A percentile compares a stretch with the other conserved stretches of the same genome.
Conservation (phyloP, 2,329 filamentous ascomycete genomes). For the Sporothrix humicola region DNA sequence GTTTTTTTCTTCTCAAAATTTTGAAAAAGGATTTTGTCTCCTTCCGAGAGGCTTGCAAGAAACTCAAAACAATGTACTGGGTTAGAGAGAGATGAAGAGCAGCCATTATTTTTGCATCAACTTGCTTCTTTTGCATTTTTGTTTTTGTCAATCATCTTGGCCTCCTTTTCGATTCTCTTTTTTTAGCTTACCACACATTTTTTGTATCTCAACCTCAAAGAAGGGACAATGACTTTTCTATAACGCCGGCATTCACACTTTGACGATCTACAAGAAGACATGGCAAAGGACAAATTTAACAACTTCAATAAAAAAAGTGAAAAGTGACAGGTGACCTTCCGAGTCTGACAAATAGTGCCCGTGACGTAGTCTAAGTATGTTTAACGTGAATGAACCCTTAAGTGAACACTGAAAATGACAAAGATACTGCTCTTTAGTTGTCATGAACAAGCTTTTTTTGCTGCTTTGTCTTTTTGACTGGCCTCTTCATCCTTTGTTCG, state of each 20-base stretch:
- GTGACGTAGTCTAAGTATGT: too few species aligned
- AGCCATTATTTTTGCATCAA: neutral
- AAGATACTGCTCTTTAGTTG: too few species aligned
- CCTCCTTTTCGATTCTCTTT: neutral
- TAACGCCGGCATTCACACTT: slow-evolving; percentile 15
- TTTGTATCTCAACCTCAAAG: slow-evolving; percentile 5
- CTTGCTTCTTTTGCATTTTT: slow-evolving; percentile 8
- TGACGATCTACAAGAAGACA: slow-evolving; percentile 24
- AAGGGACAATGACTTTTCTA: slow-evolving; percentile 1
- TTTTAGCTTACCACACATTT: slow-evolving; percentile 4
- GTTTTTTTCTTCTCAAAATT: slow-evolving; percentile 27
- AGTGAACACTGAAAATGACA: too few species aligned
- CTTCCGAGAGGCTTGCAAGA: slow-evolving; percentile 10
- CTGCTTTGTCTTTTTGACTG: neutral
- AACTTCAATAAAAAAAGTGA: slow-evolving; percentile 17
- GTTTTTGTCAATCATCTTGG: neutral
- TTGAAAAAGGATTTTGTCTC: neutral
- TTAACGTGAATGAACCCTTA: too few species aligned
- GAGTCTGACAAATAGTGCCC: too few species aligned
- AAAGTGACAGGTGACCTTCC: neutral
- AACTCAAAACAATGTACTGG: neutral
- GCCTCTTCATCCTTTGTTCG: neutral
- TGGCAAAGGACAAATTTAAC: slow-evolving; percentile 23
- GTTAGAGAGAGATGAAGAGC: neutral
- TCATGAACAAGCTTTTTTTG: neutral